Conservation (phyloP, 2,329 filamentous ascomycete species). For the Ceratocystis colombiana region DNA sequence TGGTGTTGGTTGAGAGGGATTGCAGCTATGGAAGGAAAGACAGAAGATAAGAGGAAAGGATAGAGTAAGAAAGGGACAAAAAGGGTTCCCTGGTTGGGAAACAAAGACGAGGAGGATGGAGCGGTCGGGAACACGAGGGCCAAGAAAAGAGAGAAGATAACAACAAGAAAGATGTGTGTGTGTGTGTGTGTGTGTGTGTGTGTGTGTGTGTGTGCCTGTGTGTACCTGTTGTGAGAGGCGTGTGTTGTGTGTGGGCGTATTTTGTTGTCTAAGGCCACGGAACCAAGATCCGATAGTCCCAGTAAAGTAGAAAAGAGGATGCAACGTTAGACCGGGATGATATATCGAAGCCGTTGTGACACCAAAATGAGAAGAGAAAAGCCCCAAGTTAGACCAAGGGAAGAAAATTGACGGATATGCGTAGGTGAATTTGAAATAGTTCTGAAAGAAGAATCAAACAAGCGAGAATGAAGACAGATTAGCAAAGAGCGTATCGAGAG, state of each 20-base stretch:
- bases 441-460: not conserved
- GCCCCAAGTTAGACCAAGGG: not conserved
- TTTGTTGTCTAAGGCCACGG: not conserved
- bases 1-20: conserved; percentile 1
- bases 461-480: not conserved
- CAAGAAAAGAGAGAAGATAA: not conserved
- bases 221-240: not conserved
- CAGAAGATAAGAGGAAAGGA: not conserved
- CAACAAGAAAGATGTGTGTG: not conserved
- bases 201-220: not conserved
- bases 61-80: not conserved
- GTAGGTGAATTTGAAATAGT: not conserved
- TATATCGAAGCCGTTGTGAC: not conserved
- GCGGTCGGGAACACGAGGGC: not conserved
- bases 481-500: too few species aligned
- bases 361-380: not conserved
- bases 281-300: not conserved
- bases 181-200: not conserved
- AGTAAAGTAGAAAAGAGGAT: conserved; percentile 6
- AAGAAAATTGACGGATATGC: not conserved
- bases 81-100: not conserved
- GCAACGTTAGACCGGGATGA: conserved; percentile 9
- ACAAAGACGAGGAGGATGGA: conserved; percentile 3
- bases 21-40: not conserved
- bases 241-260: not conserved